Percentiles rank a stretch among this genome's conserved stretches.
These are phyloP conservation scores for Phytophthora foliorum DNA, from an alignment of 352 stramenopile genomes.

Conservation along the genomic window DNA sequence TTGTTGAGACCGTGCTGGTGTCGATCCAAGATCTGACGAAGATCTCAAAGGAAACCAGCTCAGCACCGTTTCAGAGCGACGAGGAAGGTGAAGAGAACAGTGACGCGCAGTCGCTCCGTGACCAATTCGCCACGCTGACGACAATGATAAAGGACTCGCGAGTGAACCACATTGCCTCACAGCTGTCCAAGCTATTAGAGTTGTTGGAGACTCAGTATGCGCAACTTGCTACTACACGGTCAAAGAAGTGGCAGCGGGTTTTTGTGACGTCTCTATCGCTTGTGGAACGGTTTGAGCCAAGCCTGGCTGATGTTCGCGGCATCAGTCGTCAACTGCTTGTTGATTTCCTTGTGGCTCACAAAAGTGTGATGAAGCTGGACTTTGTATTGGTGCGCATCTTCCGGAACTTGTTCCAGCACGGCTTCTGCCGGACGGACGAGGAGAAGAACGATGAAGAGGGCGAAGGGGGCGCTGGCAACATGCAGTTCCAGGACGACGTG, in stretches of 20 bases:
- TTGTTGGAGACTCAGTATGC: constrained; percentile 64
- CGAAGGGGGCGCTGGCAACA: constrained; percentile 86
- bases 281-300: constrained; percentile 71
- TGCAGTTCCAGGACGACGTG: constrained; percentile 98
- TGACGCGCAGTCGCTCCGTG: constrained; percentile 47
- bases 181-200: constrained; percentile 58
- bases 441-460: constrained; percentile 92
- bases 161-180: constrained; percentile 75
- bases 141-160: constrained; percentile 74
- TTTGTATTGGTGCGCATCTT: constrained; percentile 98
- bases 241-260: constrained; percentile 35
- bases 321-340: constrained; percentile 86
- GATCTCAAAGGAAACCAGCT: constrained; percentile 37
- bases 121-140: constrained; percentile 60
- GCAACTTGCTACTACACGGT: constrained; percentile 38
- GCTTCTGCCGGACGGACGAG: constrained; percentile 93
- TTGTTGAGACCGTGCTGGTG: constrained; percentile 82
- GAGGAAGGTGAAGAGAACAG: constrained; percentile 26
- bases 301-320: constrained; percentile 68
- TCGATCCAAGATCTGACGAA: constrained; percentile 87
- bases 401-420: constrained; percentile 96
- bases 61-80: neutral
- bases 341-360: constrained; percentile 88
- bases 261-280: constrained; percentile 61
- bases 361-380: constrained; percentile 94